Conservation (phyloP, 2,329 filamentous ascomycete genomes). For the Penicillium sp. region DNA sequence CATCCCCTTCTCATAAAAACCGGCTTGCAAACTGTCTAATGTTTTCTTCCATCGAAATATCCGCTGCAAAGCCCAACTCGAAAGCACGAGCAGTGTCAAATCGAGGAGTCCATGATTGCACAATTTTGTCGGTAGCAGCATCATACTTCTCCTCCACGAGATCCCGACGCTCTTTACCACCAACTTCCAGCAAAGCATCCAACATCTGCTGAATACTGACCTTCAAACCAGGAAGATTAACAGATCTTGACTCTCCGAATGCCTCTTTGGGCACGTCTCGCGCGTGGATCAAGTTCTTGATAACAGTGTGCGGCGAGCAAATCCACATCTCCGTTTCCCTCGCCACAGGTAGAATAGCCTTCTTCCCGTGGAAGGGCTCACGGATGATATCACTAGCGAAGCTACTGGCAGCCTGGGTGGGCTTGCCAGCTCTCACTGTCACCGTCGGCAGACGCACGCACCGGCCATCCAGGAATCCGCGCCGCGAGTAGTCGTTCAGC, state of each 20-base stretch:
- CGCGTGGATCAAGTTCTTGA: conserved; percentile 55
- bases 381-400: conserved; percentile 55
- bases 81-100: conserved; percentile 56
- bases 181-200: conserved; percentile 56
- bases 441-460: conserved; percentile 52
- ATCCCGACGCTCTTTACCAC: conserved; percentile 54
- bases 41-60: conserved; percentile 43
- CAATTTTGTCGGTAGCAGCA: conserved; percentile 54
- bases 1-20: conserved; percentile 27
- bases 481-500: conserved; percentile 53
- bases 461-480: conserved; percentile 49
- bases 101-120: conserved; percentile 60
- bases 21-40: conserved; percentile 39
- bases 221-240: conserved; percentile 56
- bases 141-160: conserved; percentile 57
- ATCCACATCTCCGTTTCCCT: conserved; percentile 57
- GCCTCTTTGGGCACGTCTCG: conserved; percentile 50
- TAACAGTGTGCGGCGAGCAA: conserved; percentile 54
- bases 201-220: conserved; percentile 61
- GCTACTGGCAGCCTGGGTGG: conserved; percentile 52
- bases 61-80: conserved; percentile 46
- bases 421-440: conserved; percentile 51
- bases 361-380: conserved; percentile 52
- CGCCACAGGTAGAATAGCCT: conserved; percentile 52
- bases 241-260: conserved; percentile 54